A percentile compares a stretch with the other conserved stretches of the same genome.
Evolutionary conservation across 2,329 filamentous ascomycete species (phyloP).

Genomic region (Aspergillus texensis): DNA sequence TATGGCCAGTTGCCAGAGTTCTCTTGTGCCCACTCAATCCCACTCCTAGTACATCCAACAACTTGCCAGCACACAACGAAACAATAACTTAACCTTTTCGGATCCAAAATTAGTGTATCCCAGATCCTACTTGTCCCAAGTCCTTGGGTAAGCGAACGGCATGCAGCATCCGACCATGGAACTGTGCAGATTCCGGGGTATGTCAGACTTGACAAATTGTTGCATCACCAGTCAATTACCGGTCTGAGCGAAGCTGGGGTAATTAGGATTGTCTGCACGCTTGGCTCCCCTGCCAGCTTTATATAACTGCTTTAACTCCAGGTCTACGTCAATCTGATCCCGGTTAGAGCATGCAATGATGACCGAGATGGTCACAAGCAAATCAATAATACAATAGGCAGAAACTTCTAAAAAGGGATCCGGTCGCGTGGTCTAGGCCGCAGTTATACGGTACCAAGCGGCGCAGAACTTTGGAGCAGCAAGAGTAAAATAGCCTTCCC

Average conservation of each 20-base stretch:
- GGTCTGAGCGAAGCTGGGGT: background rate
- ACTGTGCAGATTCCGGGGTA: slow-evolving; percentile 12
- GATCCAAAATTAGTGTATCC: background rate
- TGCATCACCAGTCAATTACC: slow-evolving; percentile 26
- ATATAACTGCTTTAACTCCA: background rate
- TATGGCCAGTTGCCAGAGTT: background rate
- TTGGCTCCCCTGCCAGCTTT: background rate
- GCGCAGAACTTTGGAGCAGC: slow-evolving; percentile 2
- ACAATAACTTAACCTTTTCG: background rate
- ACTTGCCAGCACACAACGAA: background rate
- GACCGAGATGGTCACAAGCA: slow-evolving; percentile 12
- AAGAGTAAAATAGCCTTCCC: background rate
- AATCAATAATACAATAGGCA: slow-evolving; percentile 1
- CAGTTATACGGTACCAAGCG: background rate
- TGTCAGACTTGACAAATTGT: slow-evolving; percentile 35
- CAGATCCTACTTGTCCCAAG: slow-evolving; percentile 14
- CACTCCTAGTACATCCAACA: background rate
- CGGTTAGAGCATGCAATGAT: slow-evolving; percentile 30
- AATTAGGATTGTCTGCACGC: background rate
- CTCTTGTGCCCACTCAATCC: background rate
- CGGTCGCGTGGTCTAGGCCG: background rate
- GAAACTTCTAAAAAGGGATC: background rate
- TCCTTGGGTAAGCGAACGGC: slow-evolving; percentile 22
- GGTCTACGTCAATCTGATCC: slow-evolving; percentile 34
- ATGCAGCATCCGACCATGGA: slow-evolving; percentile 27